Base-by-base conservation (phyloP, 1,284 basidiomycete species). In the Ceraceosorus guamensis region DNA sequence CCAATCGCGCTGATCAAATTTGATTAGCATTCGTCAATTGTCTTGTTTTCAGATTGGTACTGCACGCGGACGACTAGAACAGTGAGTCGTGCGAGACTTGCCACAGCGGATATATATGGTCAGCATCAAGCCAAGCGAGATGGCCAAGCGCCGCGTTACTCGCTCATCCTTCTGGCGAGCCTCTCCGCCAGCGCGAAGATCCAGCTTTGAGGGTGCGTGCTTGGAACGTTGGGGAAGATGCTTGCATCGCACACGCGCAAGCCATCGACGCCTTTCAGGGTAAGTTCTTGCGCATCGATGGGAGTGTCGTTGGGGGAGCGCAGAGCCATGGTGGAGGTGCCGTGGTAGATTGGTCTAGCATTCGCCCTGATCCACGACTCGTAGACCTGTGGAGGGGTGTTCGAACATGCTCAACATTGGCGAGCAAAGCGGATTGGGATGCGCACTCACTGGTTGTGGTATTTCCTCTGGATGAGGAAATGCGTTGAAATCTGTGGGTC, bases 161-260 rank as follows among this genome's bases (percentile, higher is more conserved):
- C 39, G 39, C 39, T 41, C 39, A 41, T 41, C 39, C 16, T 11
- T 11, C 39, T 11, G 11, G 65, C 53, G 6, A 60, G 55, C 58
- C 63, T 67, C 47, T 69, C 67, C 1, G 63, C 67, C 14, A 39
- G n/a, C 0, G 67, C 67, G 47, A 69, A 60, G 39, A 68, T 60
- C 1, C 60, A 57, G 2, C 63, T 64, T 5, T 65, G 62, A 6
- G 68, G 68, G 47, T 70, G 68, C 10, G 59, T 63, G 45, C 65
- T 65, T 41, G 66, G 64, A 49, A 67, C 65, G 44, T 66, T 59
- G 0, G 68, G 68, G 60, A 70, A 68, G 56, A 68, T 61, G 41
- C 60, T 63, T 5, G 62, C 68, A 46, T 70, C 68, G 52, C 64
- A 68, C 3, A 70, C 67, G 30, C 59, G 48, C n/a, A 70, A 48